phyloP scores from a whole-genome alignment of 2,329 filamentous ascomycete genomes.

The Pseudogymnoascus sp. region DNA sequence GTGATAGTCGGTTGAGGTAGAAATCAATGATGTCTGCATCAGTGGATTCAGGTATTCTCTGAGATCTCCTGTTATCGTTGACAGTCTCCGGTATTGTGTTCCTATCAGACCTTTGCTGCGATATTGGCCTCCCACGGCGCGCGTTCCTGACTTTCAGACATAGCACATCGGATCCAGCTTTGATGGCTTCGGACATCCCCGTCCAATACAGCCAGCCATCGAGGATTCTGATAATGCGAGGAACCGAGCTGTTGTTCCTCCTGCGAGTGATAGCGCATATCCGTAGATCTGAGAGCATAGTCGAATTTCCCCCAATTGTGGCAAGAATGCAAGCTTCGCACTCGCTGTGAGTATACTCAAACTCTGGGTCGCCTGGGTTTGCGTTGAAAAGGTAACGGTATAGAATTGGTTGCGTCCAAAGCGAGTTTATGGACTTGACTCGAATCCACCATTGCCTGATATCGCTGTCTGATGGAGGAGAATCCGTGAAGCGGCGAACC shows the following conservation, averaged over 20 bases:
- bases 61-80: neutral
- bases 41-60: neutral
- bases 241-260: neutral
- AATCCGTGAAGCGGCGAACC: conserved; percentile 22
- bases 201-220: conserved; percentile 6
- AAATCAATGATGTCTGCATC: neutral
- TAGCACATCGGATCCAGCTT: neutral
- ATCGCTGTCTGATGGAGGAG: neutral
- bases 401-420: conserved; percentile 31
- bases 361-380: conserved; percentile 25
- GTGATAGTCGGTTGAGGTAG: neutral
- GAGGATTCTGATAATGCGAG: neutral
- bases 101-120: neutral
- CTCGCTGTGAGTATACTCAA: conserved; percentile 27
- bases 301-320: conserved; percentile 37
- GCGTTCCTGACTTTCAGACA: neutral
- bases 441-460: conserved; percentile 13
- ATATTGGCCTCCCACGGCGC: neutral
- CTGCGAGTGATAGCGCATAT: conserved; percentile 29
- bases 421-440: conserved; percentile 18
- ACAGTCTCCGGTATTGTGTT: neutral
- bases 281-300: conserved; percentile 39
- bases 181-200: neutral
- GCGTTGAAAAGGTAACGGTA: conserved; percentile 32
- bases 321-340: conserved; percentile 50